Percentiles rank a stretch among this genome's conserved stretches.
These are phyloP conservation scores for Trichomonascaceae sp. DNA, from an alignment of 1,139 yeast genomes.

Conservation along the genomic window DNA sequence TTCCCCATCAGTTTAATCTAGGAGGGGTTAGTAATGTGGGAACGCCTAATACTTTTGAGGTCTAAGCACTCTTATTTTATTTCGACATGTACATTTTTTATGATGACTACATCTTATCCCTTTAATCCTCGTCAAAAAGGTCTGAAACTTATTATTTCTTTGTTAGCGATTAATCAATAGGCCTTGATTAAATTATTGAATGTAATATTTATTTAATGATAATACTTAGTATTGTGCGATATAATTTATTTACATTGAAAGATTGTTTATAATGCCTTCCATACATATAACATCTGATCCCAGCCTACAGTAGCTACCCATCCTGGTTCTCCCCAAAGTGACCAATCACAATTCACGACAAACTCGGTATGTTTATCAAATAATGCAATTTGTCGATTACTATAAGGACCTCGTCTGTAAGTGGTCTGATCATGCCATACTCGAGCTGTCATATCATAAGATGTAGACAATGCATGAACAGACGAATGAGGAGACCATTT, in stretches of 20 bases:
- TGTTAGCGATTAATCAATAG: not conserved
- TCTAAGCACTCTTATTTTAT: not conserved
- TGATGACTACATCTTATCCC: not conserved
- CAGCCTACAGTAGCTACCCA: conserved; percentile 94
- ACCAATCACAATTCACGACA: conserved; percentile 93
- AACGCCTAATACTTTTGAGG: not conserved
- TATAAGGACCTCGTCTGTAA: conserved; percentile 14
- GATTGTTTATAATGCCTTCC: conserved; percentile 47
- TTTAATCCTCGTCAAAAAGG: not conserved
- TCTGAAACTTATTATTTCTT: not conserved
- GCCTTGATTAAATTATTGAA: not conserved
- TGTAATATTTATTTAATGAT: not conserved
- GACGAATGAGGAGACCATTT: conserved; percentile 87
- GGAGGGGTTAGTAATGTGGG: not conserved
- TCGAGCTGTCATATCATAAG: conserved; percentile 89
- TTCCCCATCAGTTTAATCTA: conserved; percentile 6
- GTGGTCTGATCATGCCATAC: conserved; percentile 72
- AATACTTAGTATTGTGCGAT: not conserved
- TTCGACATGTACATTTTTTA: not conserved
- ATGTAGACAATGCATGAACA: conserved; percentile 62
- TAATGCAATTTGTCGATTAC: conserved; percentile 48
- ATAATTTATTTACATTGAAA: not conserved
- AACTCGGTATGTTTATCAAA: conserved; percentile 77
- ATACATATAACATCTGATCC: conserved; percentile 93
- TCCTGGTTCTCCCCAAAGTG: conserved; percentile 94